Evolutionary conservation across 139 green algal genomes (phyloP), one percentile per base, ranked within the genome.

Genomic region (Coccomyxa sp.): DNA sequence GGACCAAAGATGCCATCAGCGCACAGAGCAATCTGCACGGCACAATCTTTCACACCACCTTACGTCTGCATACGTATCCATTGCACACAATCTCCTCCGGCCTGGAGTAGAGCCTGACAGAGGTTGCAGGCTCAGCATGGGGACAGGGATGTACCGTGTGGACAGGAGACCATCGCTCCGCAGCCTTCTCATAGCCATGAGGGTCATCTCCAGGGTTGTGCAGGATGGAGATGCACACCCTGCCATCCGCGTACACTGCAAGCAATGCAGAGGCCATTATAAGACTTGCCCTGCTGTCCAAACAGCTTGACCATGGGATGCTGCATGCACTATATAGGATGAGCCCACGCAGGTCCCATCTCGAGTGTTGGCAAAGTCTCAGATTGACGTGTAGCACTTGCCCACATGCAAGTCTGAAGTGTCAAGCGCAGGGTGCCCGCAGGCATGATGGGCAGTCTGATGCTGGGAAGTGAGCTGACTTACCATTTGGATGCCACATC

Each of bases 181-280:
- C 85, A 14, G 97, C 96, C 50, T 89, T 88, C 84, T 99, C 97
- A 83, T 98, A 98, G 29, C 95, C 95, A 58, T 95, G 88, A 8
- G 96, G 96, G 72, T 99, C 97, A 76, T 98, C 94, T 0, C 97
- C 97, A 74, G 97, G 92, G 33, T 83, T 88, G 84, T 99, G 97
- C 74, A 99, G 88, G 78, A 99, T 99, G 58, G 97, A 99, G 77
- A 99, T 99, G 91, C 97, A 99, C n/a, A 99, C 97, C 24, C 89
- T 83, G 31, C 96, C 96, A 80, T 99, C 96, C 4, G 90, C 84
- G 83, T 98, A 99, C 58, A 99, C 95, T 95, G 90, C n/a, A n/a
- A 74, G 87, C 1, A 68, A 38, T 22, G 40, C 34, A 36, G 24
- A 34, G 8, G 37, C 10, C 39, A 55, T 54, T 22, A 41, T 8